Percentiles rank a stretch among this genome's conserved stretches.
phyloP scores from a whole-genome alignment of 2,329 filamentous ascomycete genomes.

The Zymoseptoria crescenta region DNA sequence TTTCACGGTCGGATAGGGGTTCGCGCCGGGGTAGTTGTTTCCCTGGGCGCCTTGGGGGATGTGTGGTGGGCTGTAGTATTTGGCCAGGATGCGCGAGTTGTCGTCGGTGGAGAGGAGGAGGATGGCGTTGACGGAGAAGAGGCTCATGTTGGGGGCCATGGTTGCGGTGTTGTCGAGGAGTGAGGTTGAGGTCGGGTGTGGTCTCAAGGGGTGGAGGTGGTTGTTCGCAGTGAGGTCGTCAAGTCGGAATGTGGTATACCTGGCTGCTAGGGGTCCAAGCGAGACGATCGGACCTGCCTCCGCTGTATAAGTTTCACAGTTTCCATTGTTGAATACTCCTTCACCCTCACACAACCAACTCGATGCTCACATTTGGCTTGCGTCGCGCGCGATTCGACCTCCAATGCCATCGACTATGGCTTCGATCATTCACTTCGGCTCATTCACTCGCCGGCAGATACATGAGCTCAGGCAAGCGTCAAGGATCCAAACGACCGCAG shows the following conservation, averaged over 20 bases:
- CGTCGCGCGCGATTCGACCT: slow-evolving; percentile 18
- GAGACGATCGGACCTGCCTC: too few species aligned
- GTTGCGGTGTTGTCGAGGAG: slow-evolving; percentile 17
- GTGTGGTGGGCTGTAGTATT: slow-evolving; percentile 77
- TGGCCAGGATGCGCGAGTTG: slow-evolving; percentile 82
- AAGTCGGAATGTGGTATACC: too few species aligned
- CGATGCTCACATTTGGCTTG: slow-evolving; percentile 13
- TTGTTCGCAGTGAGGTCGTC: too few species aligned
- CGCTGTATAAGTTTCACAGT: too few species aligned
- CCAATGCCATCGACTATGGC: slow-evolving; percentile 20
- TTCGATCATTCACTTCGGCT: slow-evolving; percentile 10
- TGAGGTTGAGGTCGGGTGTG: background rate
- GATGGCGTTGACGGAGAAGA: slow-evolving; percentile 48
- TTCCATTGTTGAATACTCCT: too few species aligned
- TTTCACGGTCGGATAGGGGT: slow-evolving; percentile 81
- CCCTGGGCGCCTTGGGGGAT: slow-evolving; percentile 51
- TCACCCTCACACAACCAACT: background rate
- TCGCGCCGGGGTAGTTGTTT: slow-evolving; percentile 55
- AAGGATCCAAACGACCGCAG: background rate
- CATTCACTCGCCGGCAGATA: background rate
- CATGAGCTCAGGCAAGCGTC: background rate
- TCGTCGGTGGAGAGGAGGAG: slow-evolving; percentile 63
- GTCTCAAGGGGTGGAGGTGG: background rate
- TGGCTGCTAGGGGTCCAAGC: too few species aligned
- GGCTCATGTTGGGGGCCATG: slow-evolving; percentile 47